Percentiles rank a stretch among this genome's conserved stretches.
These are phyloP conservation scores for Gossypium sturtianum DNA, from an alignment of 345 rosid species.

Conservation along the genomic window DNA sequence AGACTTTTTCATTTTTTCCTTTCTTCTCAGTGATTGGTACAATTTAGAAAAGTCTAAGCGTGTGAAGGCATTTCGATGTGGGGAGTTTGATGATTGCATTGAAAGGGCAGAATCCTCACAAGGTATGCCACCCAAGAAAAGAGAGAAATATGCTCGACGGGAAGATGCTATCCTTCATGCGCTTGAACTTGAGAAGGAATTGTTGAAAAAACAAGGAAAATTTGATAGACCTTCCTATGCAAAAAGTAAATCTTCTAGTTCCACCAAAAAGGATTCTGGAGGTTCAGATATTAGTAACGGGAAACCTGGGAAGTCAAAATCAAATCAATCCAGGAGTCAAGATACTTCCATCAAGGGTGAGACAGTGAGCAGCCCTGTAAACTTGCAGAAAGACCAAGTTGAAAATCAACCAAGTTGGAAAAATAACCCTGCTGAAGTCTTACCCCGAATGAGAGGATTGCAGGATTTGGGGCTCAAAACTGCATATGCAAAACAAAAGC, in stretches of 20 bases:
- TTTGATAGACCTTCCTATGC: slow-evolving; percentile 23
- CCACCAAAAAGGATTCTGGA: slow-evolving; percentile 43
- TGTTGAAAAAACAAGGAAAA: slow-evolving; percentile 53
- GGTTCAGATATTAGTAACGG: slow-evolving; percentile 36
- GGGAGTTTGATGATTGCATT: slow-evolving; percentile 93
- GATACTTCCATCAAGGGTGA: slow-evolving; percentile 29
- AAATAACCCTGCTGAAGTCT: slow-evolving; percentile 42
- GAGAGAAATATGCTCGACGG: slow-evolving; percentile 98
- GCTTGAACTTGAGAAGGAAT: slow-evolving; percentile 86
- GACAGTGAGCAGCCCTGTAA: slow-evolving; percentile 14
- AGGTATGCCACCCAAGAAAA: slow-evolving; percentile 71
- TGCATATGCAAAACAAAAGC: slow-evolving; percentile 52
- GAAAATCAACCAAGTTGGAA: slow-evolving; percentile 37
- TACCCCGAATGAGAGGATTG: slow-evolving; percentile 81
- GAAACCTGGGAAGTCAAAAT: slow-evolving; percentile 25
- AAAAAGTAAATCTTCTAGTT: slow-evolving; percentile 32
- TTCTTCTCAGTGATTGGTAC: slow-evolving; percentile 86
- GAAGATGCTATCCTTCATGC: slow-evolving; percentile 99
- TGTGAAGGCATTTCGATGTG: slow-evolving; percentile 95
- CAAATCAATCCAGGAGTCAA: slow-evolving; percentile 27
- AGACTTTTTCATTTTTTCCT: not conserved
- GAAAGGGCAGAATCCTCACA: slow-evolving; percentile 80
- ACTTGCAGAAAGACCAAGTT: slow-evolving; percentile 27
- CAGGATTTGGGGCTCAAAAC: slow-evolving; percentile 77
- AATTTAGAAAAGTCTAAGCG: slow-evolving; percentile 98